Evolutionary conservation across 176 grass and related monocot genomes (phyloP).

Genomic region (Poa annua): DNA sequence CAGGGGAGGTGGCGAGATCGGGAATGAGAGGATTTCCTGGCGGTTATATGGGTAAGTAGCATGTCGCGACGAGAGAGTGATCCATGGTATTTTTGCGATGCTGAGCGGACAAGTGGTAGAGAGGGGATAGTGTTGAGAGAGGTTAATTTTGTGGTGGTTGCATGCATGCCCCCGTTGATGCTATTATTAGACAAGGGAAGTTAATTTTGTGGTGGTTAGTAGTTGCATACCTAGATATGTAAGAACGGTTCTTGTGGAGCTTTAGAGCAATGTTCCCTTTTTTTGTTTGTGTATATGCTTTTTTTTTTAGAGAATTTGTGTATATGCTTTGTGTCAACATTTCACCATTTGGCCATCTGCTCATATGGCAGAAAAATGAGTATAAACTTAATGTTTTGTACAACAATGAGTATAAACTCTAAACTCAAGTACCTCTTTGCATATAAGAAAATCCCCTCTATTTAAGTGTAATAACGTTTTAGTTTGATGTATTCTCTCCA

Average conservation of each 20-base stretch:
- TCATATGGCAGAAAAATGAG: background rate
- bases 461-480: background rate
- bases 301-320: too few relatives aligned
- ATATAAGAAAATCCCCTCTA: background rate
- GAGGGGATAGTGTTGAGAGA: background rate
- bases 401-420: background rate
- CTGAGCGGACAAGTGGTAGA: constrained; percentile 1
- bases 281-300: background rate
- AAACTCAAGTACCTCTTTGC: background rate
- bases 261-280: background rate
- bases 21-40: background rate
- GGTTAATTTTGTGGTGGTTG: background rate
- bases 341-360: background rate
- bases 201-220: constrained; percentile 16
- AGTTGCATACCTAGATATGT: background rate
- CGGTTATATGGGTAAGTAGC: constrained; percentile 29
- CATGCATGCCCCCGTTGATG: background rate
- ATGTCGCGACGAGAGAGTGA: background rate
- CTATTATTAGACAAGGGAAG: constrained; percentile 5
- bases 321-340: background rate
- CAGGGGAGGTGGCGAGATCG: background rate
- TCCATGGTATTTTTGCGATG: background rate
- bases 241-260: constrained; percentile 14
- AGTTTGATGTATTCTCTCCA: background rate
- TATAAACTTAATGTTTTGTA: background rate